Percentiles rank a stretch among this genome's conserved stretches.
Conservation (phyloP, 2,329 filamentous ascomycete genomes). For the Alternaria conjuncta region DNA sequence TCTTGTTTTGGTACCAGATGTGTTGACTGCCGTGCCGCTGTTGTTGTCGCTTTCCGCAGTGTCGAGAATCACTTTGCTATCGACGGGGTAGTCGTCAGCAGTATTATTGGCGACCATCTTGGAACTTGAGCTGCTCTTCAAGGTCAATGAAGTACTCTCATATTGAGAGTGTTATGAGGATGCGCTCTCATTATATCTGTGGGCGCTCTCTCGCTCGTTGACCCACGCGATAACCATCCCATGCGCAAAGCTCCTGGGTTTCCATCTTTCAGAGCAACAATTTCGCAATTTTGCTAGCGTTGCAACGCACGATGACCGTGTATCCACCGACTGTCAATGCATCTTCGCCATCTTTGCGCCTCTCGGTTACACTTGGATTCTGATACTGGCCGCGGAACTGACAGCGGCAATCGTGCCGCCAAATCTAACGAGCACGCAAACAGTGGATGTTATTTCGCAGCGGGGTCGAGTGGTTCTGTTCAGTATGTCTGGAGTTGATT, state of each 20-base stretch:
- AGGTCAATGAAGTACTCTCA: background rate
- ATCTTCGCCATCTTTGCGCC: background rate
- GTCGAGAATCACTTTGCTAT: constrained; percentile 28
- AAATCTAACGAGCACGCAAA: background rate
- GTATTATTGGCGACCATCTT: constrained; percentile 1
- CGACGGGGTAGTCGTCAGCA: constrained; percentile 10
- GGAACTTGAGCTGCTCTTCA: constrained; percentile 10
- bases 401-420: background rate
- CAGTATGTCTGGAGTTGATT: constrained; percentile 26
- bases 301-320: background rate
- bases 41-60: constrained; percentile 24
- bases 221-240: background rate
- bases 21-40: constrained; percentile 23
- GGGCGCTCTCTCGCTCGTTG: background rate
- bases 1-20: constrained; percentile 10
- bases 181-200: constrained; percentile 10
- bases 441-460: background rate
- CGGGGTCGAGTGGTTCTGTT: background rate
- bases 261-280: background rate
- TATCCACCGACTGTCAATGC: background rate
- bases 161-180: constrained; percentile 6
- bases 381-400: background rate
- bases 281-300: constrained; percentile 5
- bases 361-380: background rate
- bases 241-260: background rate